Evolutionary conservation across 768 basidiomycete genomes (phyloP).

Genomic region (Mycena galopus): DNA sequence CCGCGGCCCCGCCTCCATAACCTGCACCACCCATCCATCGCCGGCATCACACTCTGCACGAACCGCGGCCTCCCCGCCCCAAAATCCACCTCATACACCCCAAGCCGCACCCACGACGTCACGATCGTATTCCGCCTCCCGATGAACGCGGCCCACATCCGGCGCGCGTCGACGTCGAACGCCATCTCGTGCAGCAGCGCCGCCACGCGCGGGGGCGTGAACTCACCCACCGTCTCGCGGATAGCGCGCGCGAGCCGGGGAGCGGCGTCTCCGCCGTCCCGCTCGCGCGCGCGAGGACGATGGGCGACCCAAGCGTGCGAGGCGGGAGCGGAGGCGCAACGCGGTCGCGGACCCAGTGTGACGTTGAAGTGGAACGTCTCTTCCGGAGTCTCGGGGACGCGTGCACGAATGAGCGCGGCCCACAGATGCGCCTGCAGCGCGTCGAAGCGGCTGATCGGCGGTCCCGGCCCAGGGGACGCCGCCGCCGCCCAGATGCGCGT

Average conservation of each 20-base stretch:
- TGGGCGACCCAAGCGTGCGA: slow-evolving; percentile 50
- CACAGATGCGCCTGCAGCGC: slow-evolving; percentile 53
- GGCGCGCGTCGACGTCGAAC: slow-evolving; percentile 45
- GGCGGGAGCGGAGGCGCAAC: slow-evolving; percentile 41
- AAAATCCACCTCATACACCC: slow-evolving; percentile 51
- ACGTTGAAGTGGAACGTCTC: slow-evolving; percentile 43
- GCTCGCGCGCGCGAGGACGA: slow-evolving; percentile 45
- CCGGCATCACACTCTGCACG: slow-evolving; percentile 50
- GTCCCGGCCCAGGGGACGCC: slow-evolving; percentile 18
- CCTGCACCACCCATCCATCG: slow-evolving; percentile 49
- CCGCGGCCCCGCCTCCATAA: slow-evolving; percentile 44
- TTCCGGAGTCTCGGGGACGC: slow-evolving; percentile 38
- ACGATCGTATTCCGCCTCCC: slow-evolving; percentile 48
- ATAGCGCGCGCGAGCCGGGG: slow-evolving; percentile 43
- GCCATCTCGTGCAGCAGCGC: slow-evolving; percentile 52
- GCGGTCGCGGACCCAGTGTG: slow-evolving; percentile 44
- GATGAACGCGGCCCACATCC: slow-evolving; percentile 52
- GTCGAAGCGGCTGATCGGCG: slow-evolving; percentile 49
- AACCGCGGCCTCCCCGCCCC: slow-evolving; percentile 43
- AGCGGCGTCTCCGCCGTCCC: slow-evolving; percentile 32
- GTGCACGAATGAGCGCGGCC: slow-evolving; percentile 48
- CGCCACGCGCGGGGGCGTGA: slow-evolving; percentile 41
- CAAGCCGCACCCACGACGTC: slow-evolving; percentile 51
- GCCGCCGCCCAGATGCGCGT: slow-evolving; percentile 49
- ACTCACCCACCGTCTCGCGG: slow-evolving; percentile 41